Percentiles rank a stretch among this genome's conserved stretches.
These are phyloP conservation scores for Suillus discolor DNA, from an alignment of 768 basidiomycete species.

Conservation along the genomic window DNA sequence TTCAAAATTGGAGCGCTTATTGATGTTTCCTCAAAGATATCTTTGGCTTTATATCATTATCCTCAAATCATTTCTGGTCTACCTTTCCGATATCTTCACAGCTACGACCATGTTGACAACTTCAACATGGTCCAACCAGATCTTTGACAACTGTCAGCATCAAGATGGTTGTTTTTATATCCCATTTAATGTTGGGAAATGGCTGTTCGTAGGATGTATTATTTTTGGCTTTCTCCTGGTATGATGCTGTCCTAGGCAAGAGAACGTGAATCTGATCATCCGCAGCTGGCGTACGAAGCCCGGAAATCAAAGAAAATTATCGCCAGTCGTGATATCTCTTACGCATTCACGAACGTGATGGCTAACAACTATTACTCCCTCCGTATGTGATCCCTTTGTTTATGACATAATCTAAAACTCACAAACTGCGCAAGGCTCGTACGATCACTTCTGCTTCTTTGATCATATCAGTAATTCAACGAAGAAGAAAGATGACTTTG, in stretches of 20 bases:
- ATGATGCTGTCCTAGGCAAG: conserved; percentile 26
- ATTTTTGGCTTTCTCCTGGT: conserved; percentile 97
- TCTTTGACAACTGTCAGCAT: conserved; percentile 73
- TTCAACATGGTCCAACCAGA: conserved; percentile 87
- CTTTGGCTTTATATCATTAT: conserved; percentile 91
- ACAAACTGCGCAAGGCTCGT: conserved; percentile 62
- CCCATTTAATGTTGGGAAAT: conserved; percentile 87
- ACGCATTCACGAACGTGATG: conserved; percentile 97
- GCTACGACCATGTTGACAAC: conserved; percentile 96
- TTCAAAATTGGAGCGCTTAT: conserved; percentile 13
- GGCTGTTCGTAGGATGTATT: conserved; percentile 98
- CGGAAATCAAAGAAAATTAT: conserved; percentile 94
- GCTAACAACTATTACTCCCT: conserved; percentile 96
- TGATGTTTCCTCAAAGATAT: conserved; percentile 57
- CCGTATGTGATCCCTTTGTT: conserved; percentile 52
- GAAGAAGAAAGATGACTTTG: conserved; percentile 95
- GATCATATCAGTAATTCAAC: conserved; percentile 95
- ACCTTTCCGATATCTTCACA: conserved; percentile 97
- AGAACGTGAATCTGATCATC: conserved; percentile 17
- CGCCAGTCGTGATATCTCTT: conserved; percentile 93
- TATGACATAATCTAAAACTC: background rate
- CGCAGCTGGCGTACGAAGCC: conserved; percentile 86
- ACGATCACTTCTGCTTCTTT: conserved; percentile 98
- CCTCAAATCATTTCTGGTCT: conserved; percentile 95
- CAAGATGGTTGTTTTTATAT: conserved; percentile 78